These are phyloP conservation scores for Amylostereum areolatum DNA, from an alignment of 1,284 basidiomycete species.

Conservation along the genomic window DNA sequence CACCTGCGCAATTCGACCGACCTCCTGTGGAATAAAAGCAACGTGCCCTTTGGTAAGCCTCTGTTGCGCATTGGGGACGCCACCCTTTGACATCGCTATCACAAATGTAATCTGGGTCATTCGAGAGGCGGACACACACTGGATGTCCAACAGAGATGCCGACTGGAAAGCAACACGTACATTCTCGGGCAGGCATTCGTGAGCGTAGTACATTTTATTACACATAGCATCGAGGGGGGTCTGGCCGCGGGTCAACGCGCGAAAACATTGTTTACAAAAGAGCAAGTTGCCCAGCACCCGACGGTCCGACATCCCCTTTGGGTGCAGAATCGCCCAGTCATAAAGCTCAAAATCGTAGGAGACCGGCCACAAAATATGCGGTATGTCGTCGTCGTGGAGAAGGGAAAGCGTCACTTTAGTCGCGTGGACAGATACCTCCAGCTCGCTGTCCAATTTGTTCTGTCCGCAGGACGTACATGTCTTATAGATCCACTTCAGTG, in stretches of 20 bases:
- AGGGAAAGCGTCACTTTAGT: not conserved
- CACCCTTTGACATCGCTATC: no score
- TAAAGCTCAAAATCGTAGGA: slow-evolving; percentile 2
- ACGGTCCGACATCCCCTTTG: not conserved
- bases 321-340: not conserved
- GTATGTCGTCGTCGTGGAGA: not conserved
- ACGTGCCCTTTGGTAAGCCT: not conserved
- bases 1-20: not conserved
- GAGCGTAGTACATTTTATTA: slow-evolving; percentile 3
- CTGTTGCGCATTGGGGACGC: not conserved
- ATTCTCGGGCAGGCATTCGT: not conserved
- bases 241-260: not conserved
- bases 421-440: not conserved
- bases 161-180: not conserved
- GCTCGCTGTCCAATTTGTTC: not conserved
- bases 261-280: not conserved
- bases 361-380: not conserved
- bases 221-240: slow-evolving; percentile 1
- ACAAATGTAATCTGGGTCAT: not conserved
- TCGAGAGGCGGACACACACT: not conserved
- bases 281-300: not conserved
- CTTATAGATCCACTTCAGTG: not conserved
- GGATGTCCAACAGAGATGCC: not conserved
- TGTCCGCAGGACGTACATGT: slow-evolving; percentile 2
- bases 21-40: not conserved